A percentile compares a stretch with the other conserved stretches of the same genome.
Evolutionary conservation across 2,329 filamentous ascomycete genomes (phyloP).

Genomic region (Botryotinia convoluta): DNA sequence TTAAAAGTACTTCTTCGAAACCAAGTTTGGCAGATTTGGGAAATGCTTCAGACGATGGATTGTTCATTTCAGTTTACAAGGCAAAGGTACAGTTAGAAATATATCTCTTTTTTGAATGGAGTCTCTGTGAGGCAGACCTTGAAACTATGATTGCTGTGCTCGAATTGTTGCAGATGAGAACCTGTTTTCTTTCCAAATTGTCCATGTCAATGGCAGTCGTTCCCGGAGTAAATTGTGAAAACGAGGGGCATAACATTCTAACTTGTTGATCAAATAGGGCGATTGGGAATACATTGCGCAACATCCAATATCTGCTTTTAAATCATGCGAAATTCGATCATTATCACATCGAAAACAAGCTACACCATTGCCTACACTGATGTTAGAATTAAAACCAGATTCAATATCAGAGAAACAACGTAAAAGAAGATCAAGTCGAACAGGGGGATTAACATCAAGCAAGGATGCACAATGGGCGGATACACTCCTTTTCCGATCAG

Average conservation of each 20-base stretch:
- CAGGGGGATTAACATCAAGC: slow-evolving; percentile 48
- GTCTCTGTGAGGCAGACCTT: background rate
- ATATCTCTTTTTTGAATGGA: background rate
- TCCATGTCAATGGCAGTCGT: background rate
- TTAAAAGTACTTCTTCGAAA: slow-evolving; percentile 30
- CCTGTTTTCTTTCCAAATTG: background rate
- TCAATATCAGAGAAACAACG: slow-evolving; percentile 56
- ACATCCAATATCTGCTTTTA: slow-evolving; percentile 37
- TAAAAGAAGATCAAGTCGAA: slow-evolving; percentile 63
- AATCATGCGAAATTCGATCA: slow-evolving; percentile 48
- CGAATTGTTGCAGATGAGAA: background rate
- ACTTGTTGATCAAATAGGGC: slow-evolving; percentile 30
- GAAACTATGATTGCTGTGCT: background rate
- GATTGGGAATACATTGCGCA: slow-evolving; percentile 38
- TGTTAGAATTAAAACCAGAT: slow-evolving; percentile 53
- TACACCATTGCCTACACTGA: slow-evolving; percentile 56
- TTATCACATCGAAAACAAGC: slow-evolving; percentile 61
- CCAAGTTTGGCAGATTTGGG: slow-evolving; percentile 34
- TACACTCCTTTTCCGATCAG: slow-evolving; percentile 56
- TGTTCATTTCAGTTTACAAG: slow-evolving; percentile 40
- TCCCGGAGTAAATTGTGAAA: background rate
- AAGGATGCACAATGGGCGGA: slow-evolving; percentile 35
- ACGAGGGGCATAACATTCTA: background rate
- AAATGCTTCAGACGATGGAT: slow-evolving; percentile 22
- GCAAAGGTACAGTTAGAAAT: slow-evolving; percentile 35